Percentiles rank a stretch among this genome's conserved stretches.
Conservation (phyloP, 2,329 filamentous ascomycete genomes). For the Daldinia sp. region DNA sequence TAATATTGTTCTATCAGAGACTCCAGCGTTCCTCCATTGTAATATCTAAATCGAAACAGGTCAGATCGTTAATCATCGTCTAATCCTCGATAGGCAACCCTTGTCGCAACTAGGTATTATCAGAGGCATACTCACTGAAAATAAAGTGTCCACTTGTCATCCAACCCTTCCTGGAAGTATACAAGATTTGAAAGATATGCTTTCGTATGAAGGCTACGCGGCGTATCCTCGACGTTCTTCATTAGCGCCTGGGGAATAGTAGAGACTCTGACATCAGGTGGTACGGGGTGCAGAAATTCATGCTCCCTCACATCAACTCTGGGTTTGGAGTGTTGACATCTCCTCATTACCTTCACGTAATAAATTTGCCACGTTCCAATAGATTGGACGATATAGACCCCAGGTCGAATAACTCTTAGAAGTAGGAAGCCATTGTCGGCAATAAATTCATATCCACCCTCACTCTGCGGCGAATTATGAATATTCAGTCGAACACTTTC, state of each 20-base stretch:
- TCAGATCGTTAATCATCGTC: not conserved
- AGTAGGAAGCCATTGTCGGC: not conserved
- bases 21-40: constrained; percentile 11
- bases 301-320: not conserved
- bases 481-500: too few relatives aligned
- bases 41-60: not conserved
- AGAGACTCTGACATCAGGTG: not conserved
- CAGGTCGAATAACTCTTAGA: not conserved
- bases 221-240: not conserved
- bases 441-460: too few relatives aligned
- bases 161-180: not conserved
- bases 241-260: not conserved
- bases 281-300: not conserved
- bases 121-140: not conserved
- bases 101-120: too few relatives aligned
- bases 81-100: too few relatives aligned
- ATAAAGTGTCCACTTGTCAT: not conserved
- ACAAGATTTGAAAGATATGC: not conserved
- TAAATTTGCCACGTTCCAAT: not conserved
- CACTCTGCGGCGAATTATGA: too few relatives aligned
- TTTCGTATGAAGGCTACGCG: not conserved
- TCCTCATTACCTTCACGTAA: not conserved
- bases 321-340: not conserved
- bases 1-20: not conserved
- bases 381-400: not conserved